Base-by-base conservation (phyloP, 257 asterid species). In the Capsicum chinense region DNA sequence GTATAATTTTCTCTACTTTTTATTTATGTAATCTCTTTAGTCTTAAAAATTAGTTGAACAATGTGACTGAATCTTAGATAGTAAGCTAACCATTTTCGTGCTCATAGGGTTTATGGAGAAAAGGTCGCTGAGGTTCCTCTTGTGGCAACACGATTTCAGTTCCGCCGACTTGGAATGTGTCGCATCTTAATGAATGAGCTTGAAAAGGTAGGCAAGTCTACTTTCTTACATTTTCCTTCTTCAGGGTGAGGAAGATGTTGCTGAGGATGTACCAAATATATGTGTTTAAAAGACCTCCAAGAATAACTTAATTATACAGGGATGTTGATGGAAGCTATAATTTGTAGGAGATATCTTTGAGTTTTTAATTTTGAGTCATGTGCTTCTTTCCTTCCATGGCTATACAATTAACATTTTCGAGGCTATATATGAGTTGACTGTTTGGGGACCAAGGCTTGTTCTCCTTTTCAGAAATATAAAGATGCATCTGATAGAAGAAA, bases 131-230 rank as follows among this genome's bases (percentile, higher is more conserved):
- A 94, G 86, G 89, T 94, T 79, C 95, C 98, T 84, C 90, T 94
- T 56, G 91, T 94, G 69, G 97, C 95, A 9, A 94, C 98, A 69
- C 91, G 95, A 82, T 94, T 94, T 88, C 91, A 89, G 58, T 93
- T 88, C 87, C 98, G 97, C 83, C 88, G 92, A 88, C 95, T 85
- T 86, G 98, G 98, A 84, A 93, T 94, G 95, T 94, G 98, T 83
- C 90, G 97, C 52, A 70, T 93, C 86, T 82, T 94, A 89, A 94
- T 94, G 97, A 86, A 92, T 57, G 97, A 87, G 86, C 98, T 94
- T 74, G 98, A 94, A 87, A 90, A 93, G 97, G 97, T 93, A 68
- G 19, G 66, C 70, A n/a, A 17, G 47, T 79, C 12, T 79, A 69
- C 50, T 80, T 48, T 66, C 60, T 83, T 83, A 62, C 86, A 16